Evolutionary conservation across 306 rosid genomes (phyloP), one percentile per base, ranked within the genome.

Genomic region (Cicer chorassanicum): DNA sequence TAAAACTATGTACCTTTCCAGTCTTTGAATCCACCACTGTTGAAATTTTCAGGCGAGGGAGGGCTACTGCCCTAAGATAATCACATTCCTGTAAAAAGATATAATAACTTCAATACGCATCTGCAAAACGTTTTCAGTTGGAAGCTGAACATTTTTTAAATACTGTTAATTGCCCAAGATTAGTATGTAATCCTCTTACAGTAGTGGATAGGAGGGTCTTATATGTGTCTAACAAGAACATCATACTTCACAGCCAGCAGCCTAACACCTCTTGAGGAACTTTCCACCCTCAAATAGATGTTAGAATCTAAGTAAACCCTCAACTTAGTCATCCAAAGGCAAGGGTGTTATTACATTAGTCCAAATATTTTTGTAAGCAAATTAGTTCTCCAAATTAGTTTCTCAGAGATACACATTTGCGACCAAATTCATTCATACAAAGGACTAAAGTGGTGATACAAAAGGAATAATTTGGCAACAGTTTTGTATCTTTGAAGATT

Each of bases 1-100:
- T 43, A 40, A 63, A 68, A 59, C 40, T 50, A 63, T 48, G 24
- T 77, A 94, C 98, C 98, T 87, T 94, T 78, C 99, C 99, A 0
- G 99, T 94, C 62, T 84, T 90, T 0, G 87, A 56, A 85, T 94
- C 99, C 86, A 94, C 99, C 63, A 94, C 99, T 10, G 99, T 94
- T 43, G 99, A 94, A 85, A 83, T 53, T 70, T 90, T 84, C 74
- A 94, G 90, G 77, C 92, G 96, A 80, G 99, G 95, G 70, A 72
- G 89, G 65, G 99, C 97, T 62, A 92, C 1, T 41, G 81, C 89
- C 84, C 85, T 88, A 62, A 94, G 97, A 80, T 90, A 90, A 81
- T 94, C 95, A 41, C 99, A 94, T 84, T 94, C 99, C 99, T 94
- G 86, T 16, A 64, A 77, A 64, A 77, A 72, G 70, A 63, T 41